Evolutionary conservation across 352 stramenopile species (phyloP), one percentile per base, ranked within the genome.

Genomic region (Globisporangium nagaii): DNA sequence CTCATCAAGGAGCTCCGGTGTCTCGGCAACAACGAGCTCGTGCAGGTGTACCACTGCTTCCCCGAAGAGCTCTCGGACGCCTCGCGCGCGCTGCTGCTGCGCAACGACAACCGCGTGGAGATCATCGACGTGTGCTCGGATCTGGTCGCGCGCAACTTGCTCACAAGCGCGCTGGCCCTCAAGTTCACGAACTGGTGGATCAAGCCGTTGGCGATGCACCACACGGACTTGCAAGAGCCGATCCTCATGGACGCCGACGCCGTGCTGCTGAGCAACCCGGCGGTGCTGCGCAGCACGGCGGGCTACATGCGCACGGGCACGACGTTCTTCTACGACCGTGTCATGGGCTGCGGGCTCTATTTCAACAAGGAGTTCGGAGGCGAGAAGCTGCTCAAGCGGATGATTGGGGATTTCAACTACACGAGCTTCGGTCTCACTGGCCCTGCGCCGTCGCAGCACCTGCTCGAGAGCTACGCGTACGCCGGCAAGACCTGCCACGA

Each of bases 301-400:
- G 75, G 73, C 6, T 87, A 87, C 39, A 45, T 53, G 15, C 40
- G 57, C 22, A 81, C 67, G 1, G 73, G 76, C 17, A 82, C 76
- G 15, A 79, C 63, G 15, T 87, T 87, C 59, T 87, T 86, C 65
- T 82, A 79, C 51, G 75, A 86, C 42, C 75, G 75, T n/a, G 70
- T 86, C 82, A 65, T 85, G 22, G 60, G 62, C 9, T 74, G 70
- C 37, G 65, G 65, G 10, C 44, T 70, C 24, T 84, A 72, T 44
- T 78, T 88, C 45, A 82, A 85, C 52, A 65, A 68, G 43, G 51
- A 74, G 15, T 6, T 47, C 13, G 5, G 20, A 3, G 41, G 55
- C 24, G 65, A 66, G 31, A 62, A 76, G 56, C 57, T 71, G 28
- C 57, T 87, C 6, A 68, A 66, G 25, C 53, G 70, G 30, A 46